phyloP scores from a whole-genome alignment of 805 yeast genomes.

The Candida ficus region DNA sequence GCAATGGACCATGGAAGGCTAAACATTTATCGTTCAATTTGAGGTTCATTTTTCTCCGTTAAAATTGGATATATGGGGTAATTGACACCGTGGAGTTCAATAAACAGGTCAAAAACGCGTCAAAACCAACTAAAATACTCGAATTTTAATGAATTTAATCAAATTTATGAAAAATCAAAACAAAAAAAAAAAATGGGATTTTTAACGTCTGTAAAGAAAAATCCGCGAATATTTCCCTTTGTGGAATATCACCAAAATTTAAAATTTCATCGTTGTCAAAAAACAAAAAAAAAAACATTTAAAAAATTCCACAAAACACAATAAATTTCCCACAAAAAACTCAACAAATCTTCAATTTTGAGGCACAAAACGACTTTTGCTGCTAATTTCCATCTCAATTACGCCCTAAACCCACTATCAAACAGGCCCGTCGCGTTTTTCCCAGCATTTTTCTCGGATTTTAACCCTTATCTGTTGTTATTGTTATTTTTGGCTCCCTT shows the following conservation, averaged over 20 bases:
- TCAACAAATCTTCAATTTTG: too few relatives aligned
- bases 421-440: too few relatives aligned
- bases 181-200: neutral
- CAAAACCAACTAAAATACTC: neutral
- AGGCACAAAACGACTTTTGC: too few relatives aligned
- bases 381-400: too few relatives aligned
- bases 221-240: neutral
- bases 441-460: too few relatives aligned
- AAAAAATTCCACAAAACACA: neutral
- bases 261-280: neutral
- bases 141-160: neutral
- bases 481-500: neutral
- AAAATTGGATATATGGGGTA: neutral
- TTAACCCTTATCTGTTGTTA: too few relatives aligned
- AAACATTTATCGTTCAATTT: slow-evolving; percentile 40
- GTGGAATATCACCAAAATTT: too few relatives aligned
- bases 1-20: slow-evolving; percentile 87
- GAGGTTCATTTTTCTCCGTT: slow-evolving; percentile 1
- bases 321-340: too few relatives aligned
- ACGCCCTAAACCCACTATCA: too few relatives aligned
- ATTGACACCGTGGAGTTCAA: too few relatives aligned
- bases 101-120: neutral
- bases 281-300: neutral
- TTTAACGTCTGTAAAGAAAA: neutral
- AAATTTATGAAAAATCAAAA: neutral